A percentile compares a stretch with the other conserved stretches of the same genome.
Conservation (phyloP, 1,284 basidiomycete species). For the Malassezia arunalokei region DNA sequence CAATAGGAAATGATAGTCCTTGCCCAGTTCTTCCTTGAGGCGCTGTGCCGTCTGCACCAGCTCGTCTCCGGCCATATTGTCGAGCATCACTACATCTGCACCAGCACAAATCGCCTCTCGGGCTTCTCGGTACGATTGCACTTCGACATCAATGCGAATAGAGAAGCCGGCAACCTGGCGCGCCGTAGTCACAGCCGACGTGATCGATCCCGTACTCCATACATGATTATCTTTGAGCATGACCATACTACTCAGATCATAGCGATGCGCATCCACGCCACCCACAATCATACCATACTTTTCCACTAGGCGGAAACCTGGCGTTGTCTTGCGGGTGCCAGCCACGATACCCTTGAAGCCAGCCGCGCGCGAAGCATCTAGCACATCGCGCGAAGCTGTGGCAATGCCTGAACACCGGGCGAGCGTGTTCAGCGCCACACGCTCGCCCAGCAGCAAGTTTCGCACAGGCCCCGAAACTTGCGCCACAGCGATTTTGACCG, state of each 20-base stretch:
- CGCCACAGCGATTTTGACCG: conserved; percentile 60
- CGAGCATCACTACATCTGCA: conserved; percentile 94
- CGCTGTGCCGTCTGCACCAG: conserved; percentile 27
- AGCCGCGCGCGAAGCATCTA: conserved; percentile 63
- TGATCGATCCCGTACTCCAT: conserved; percentile 93
- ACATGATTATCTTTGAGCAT: conserved; percentile 99
- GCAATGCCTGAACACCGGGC: conserved; percentile 94
- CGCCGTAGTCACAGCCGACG: conserved; percentile 69
- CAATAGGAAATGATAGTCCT: conserved; percentile 27
- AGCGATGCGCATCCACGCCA: conserved; percentile 89
- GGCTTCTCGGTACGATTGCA: conserved; percentile 73
- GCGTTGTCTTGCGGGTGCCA: conserved; percentile 93
- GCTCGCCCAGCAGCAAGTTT: conserved; percentile 80
- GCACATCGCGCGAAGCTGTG: conserved; percentile 72
- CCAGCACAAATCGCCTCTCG: conserved; percentile 91
- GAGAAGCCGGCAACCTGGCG: conserved; percentile 83
- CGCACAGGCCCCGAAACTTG: conserved; percentile 80
- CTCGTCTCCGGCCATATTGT: conserved; percentile 48
- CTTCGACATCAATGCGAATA: conserved; percentile 86
- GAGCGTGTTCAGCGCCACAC: conserved; percentile 83
- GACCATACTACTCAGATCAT: conserved; percentile 95
- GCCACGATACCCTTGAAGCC: conserved; percentile 83
- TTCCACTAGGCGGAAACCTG: conserved; percentile 87
- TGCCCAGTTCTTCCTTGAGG: conserved; percentile 22
- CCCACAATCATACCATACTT: conserved; percentile 99